These are phyloP conservation scores for Backusella circina DNA, from an alignment of 192 early-diverging fungal genomes.

Conservation along the genomic window DNA sequence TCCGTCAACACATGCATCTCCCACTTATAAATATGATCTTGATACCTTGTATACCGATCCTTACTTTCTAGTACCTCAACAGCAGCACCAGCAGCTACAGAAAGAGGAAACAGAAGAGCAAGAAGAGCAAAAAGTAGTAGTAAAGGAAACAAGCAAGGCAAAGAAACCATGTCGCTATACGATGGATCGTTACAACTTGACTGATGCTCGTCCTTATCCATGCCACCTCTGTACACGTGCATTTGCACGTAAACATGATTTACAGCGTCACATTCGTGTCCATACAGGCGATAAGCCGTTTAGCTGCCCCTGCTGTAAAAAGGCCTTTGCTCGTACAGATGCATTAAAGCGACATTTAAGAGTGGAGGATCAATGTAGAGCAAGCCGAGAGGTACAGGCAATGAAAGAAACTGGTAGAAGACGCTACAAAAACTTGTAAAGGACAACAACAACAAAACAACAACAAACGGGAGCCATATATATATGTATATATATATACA, in stretches of 20 bases:
- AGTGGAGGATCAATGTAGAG: conserved; percentile 50
- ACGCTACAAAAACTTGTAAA: conserved; percentile 1
- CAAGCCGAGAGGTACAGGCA: conserved; percentile 27
- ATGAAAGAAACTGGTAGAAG: conserved; percentile 4
- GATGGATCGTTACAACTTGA: neutral
- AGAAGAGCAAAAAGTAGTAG: neutral
- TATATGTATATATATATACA: neutral
- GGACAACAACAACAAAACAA: neutral
- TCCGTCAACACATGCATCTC: neutral
- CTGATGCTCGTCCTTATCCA: conserved; percentile 40
- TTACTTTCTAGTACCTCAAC: neutral
- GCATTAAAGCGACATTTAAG: conserved; percentile 68
- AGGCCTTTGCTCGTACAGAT: conserved; percentile 74
- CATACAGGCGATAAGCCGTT: conserved; percentile 68
- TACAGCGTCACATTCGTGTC: conserved; percentile 65
- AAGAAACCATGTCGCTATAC: neutral
- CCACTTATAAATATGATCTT: neutral
- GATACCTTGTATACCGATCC: neutral
- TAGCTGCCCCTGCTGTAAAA: conserved; percentile 60
- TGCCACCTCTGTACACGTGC: conserved; percentile 61
- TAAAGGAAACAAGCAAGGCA: neutral
- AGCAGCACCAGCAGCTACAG: neutral
- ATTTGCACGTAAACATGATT: conserved; percentile 79
- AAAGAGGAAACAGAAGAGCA: neutral
- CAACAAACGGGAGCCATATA: neutral